These are phyloP conservation scores for Fusarium heterosporum DNA, from an alignment of 2,329 filamentous ascomycete species.

Conservation along the genomic window DNA sequence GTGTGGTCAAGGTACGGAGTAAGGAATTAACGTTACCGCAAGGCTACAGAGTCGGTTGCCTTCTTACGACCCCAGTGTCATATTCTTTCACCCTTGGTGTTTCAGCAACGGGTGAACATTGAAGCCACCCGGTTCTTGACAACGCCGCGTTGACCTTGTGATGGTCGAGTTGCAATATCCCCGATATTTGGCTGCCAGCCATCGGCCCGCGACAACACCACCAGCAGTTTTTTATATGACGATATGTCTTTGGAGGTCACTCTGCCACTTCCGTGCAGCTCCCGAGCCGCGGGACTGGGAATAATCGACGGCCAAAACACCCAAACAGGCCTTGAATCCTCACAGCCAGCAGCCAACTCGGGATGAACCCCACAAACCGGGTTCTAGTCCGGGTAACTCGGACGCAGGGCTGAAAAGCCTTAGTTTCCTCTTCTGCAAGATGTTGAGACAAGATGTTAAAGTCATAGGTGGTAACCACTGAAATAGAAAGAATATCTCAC, in stretches of 20 bases:
- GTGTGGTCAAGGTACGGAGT: not conserved
- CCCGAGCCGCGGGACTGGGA: conserved; percentile 37
- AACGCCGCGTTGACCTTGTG: not conserved
- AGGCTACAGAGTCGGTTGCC: conserved; percentile 6
- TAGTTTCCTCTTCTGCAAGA: conserved; percentile 9
- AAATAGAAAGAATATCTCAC: conserved; percentile 13
- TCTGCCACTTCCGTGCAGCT: conserved; percentile 31
- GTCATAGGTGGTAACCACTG: not conserved
- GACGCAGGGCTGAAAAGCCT: conserved; percentile 23
- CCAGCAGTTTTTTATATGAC: not conserved
- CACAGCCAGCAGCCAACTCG: conserved; percentile 24
- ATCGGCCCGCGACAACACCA: conserved; percentile 30
- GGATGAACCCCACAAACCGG: conserved; percentile 11
- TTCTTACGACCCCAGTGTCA: conserved; percentile 21
- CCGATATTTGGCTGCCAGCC: conserved; percentile 14
- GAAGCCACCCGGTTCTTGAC: conserved; percentile 16
- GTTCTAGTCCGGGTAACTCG: not conserved
- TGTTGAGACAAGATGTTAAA: conserved; percentile 11
- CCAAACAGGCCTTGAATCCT: conserved; percentile 16
- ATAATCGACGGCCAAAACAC: conserved; percentile 19
- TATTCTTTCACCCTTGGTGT: not conserved
- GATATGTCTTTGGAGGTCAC: conserved; percentile 12
- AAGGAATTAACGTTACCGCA: not conserved
- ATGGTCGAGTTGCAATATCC: not conserved
- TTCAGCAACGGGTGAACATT: conserved; percentile 5